Base-by-base conservation (phyloP, 2,329 filamentous ascomycete species). In the Penicillium nordicum region DNA sequence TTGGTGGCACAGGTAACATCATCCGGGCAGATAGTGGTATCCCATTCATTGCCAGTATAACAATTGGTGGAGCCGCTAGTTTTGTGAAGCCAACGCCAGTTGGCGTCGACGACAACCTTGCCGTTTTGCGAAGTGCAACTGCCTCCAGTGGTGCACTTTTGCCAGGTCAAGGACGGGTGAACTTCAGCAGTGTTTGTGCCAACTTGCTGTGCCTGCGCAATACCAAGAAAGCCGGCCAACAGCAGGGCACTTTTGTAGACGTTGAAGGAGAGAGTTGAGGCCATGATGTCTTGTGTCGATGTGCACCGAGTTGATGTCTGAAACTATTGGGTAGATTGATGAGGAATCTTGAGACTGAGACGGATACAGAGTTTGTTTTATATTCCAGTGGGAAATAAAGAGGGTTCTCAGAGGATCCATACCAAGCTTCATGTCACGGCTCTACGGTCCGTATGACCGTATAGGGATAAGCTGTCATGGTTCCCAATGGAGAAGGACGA, bases 41-140 rank as follows among this genome's bases (percentile, higher is more conserved):
- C 76, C 76, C 78, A 80, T 12, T 64, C 64, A 70, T 83, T 83
- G 30, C 80, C 81, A 11, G 72, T 77, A 70, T 83, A 84, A 75
- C 82, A 84, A 74, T 85, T 84, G 63, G 74, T 79, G 59, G 74
- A 79, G 45, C 75, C 75, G 3, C 68, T 60, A 41, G 70, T 75
- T 38, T 72, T 69, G 68, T 84, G 80, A 44, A 82, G 67, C 82
- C 82, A 84, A 48, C 81, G 77, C 81, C 81, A 84, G 73, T 84
- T 84, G 25, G 54, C 41, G n/a, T 59, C 57, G 25, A 59, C 9
- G n/a, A 57, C 57, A 29, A 59, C 54, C 30, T 78, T 79, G 46
- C 79, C 82, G 37, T 66, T 64, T 62, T 82, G 80, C 2, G 69
- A 82, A 29, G 73, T 78, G 74, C 84, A 86, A 36, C 72, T 74